Evolutionary conservation across 345 rosid genomes (phyloP).

Genomic region (Gossypium longicalyx): DNA sequence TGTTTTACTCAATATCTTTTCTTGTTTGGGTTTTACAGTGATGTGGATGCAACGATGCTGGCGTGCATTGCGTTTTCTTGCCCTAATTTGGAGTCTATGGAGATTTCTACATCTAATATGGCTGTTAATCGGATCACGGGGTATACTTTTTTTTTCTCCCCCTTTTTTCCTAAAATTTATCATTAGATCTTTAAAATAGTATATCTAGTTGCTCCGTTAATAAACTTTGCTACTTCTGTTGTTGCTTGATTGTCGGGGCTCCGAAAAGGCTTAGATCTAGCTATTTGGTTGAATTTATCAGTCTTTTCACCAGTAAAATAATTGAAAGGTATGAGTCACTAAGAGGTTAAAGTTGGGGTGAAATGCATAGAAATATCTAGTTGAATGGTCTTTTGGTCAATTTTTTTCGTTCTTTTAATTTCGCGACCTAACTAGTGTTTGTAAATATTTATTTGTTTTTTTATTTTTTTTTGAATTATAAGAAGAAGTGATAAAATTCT

Average conservation of each 20-base stretch:
- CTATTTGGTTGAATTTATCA: neutral
- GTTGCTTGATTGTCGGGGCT: neutral
- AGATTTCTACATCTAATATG: constrained; percentile 47
- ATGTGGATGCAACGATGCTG: constrained; percentile 78
- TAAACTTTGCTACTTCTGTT: neutral
- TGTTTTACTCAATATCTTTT: neutral
- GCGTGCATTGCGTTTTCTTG: constrained; percentile 97
- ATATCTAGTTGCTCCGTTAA: neutral
- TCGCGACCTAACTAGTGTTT: neutral
- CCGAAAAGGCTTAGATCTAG: neutral
- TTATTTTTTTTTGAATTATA: too few species aligned
- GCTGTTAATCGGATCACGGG: constrained; percentile 83
- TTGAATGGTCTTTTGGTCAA: neutral
- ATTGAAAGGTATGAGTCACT: neutral
- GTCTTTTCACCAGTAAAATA: neutral
- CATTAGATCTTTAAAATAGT: neutral
- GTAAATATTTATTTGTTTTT: neutral
- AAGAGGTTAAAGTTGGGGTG: neutral
- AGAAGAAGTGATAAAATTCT: too few species aligned
- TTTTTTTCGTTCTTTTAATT: neutral
- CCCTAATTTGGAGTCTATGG: constrained; percentile 79
- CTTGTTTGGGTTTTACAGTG: constrained; percentile 44
- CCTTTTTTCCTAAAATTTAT: neutral
- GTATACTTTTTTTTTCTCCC: constrained; percentile 31
- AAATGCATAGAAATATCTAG: neutral